Evolutionary conservation across 441 rosid genomes (phyloP).

Genomic region (Populus hybrid): DNA sequence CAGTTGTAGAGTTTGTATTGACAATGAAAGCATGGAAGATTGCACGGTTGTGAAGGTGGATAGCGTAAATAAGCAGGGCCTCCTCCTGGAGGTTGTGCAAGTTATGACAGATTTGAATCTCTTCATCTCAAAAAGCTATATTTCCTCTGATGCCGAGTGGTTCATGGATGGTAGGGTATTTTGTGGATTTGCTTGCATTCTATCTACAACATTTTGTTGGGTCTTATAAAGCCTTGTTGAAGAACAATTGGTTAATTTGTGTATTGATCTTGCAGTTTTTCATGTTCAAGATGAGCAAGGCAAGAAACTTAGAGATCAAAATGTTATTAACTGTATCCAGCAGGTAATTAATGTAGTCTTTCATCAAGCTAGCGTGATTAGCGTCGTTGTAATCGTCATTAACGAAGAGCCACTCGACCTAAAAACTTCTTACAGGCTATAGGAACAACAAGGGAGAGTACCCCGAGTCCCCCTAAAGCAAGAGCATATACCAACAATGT

Average conservation of each 20-base stretch:
- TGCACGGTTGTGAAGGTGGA: constrained; percentile 66
- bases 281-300: constrained; percentile 74
- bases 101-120: constrained; percentile 71
- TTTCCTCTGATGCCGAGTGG: constrained; percentile 75
- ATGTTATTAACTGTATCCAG: constrained; percentile 51
- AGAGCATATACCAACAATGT: constrained; percentile 23
- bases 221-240: background rate
- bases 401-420: background rate
- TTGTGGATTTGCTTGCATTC: background rate
- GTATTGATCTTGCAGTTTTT: constrained; percentile 44
- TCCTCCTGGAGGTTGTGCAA: constrained; percentile 67
- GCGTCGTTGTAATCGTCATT: background rate
- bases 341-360: constrained; percentile 34
- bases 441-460: constrained; percentile 46
- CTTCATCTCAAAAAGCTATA: constrained; percentile 54
- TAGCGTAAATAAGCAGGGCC: constrained; percentile 64
- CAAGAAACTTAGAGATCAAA: constrained; percentile 54
- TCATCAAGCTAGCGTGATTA: background rate
- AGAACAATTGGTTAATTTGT: background rate
- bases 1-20: constrained; percentile 72
- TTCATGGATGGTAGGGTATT: constrained; percentile 57
- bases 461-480: constrained; percentile 21
- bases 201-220: background rate
- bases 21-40: constrained; percentile 69
- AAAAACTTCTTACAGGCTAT: constrained; percentile 41